These are phyloP conservation scores for Lotus japonicus DNA, from an alignment of 306 rosid species.

Conservation along the genomic window DNA sequence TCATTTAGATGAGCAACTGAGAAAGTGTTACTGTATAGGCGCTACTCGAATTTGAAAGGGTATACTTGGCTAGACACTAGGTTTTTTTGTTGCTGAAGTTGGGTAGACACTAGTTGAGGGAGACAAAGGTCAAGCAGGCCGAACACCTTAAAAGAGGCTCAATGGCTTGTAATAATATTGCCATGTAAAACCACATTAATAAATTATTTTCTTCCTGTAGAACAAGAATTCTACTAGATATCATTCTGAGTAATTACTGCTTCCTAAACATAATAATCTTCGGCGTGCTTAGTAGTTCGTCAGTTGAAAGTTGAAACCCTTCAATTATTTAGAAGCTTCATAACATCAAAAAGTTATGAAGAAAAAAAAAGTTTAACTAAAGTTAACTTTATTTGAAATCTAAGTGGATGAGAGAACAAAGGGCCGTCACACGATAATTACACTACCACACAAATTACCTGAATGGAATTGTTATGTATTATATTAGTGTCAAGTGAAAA, in stretches of 20 bases:
- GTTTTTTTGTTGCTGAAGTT: too few relatives aligned
- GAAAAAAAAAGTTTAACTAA: too few relatives aligned
- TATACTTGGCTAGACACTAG: neutral
- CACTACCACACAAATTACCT: too few relatives aligned
- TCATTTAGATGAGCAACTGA: neutral
- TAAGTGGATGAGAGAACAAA: too few relatives aligned
- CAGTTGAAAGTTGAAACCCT: neutral
- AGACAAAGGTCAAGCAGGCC: neutral
- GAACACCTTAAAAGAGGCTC: neutral
- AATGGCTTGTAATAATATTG: neutral
- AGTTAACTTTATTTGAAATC: too few relatives aligned
- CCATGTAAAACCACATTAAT: neutral
- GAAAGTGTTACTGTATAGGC: neutral
- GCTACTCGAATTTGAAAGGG: slow-evolving; percentile 6
- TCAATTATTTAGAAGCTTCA: neutral
- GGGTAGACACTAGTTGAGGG: neutral
- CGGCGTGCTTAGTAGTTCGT: slow-evolving; percentile 16
- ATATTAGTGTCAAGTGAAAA: too few relatives aligned
- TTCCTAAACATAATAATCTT: slow-evolving; percentile 12
- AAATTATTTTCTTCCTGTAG: neutral
- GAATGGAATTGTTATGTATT: too few relatives aligned
- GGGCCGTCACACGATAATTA: too few relatives aligned
- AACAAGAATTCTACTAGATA: neutral
- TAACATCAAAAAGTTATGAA: neutral
- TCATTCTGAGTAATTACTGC: slow-evolving; percentile 14